Evolutionary conservation across 352 stramenopile genomes (phyloP), one percentile per base, ranked within the genome.

Genomic region (Phytophthora litchii): DNA sequence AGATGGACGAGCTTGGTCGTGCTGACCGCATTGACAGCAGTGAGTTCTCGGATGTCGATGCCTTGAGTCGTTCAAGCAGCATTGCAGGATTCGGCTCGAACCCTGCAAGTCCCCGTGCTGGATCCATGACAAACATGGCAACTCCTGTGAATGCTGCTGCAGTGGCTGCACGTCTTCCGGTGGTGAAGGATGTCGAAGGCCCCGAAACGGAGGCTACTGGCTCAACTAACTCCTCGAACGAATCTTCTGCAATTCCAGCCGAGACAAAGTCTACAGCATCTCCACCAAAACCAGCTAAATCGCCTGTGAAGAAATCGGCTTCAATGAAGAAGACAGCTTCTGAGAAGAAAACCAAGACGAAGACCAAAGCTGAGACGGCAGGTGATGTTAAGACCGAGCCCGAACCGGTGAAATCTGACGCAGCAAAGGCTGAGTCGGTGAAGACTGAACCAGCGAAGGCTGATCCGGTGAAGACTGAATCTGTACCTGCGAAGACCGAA

Each of bases 31-130:
- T 80, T n/a, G 59, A 76, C 27, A 84, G 72, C 37, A 81, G 67
- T 19, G 74, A 85, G 50, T 76, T 52, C 17, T 82, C 80, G 3
- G 71, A 86, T 14, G 60, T 76, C 19, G 72, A 83, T 23, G 65
- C 72, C 36, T 56, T 73, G 27, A 90, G 76, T 31, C 80, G 77
- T 1, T 71, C 70, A 5, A 71, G 60, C 12, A 78, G 66, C 36
- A 52, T 81, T 17, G 67, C 52, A 4, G 50, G 51, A 20, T 48
- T 59, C 55, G 49, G 20, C 19, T 70, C 64, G 11, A 72, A 72
- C 48, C 64, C 64, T 31, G 60, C 60, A 13, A 73, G 64, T 63
- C 64, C 64, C 55, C 67, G 70, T 54, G 46, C 27, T 48, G 53
- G 35, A 29, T 34, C 52, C 9, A 14, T 49, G 4, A 25, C 43